Base-by-base conservation (phyloP, 345 rosid species). In the Lepidium sativum region DNA sequence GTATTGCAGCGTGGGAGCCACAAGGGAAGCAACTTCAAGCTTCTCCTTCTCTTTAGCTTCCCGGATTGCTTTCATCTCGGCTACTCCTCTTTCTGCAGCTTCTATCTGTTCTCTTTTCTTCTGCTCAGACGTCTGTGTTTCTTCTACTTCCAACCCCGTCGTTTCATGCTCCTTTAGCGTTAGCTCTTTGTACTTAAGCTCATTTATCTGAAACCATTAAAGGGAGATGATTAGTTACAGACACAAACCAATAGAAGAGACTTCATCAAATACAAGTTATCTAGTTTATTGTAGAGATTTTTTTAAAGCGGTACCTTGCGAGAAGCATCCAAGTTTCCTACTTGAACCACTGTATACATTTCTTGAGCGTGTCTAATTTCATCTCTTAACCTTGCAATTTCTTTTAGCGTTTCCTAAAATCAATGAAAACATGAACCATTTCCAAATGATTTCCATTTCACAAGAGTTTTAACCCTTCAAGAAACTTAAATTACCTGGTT, bases 311-410 rank as follows among this genome's bases (percentile, higher is more conserved):
- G 43, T 20, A 91, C 98, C 96, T 81, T 85, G 41, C 81, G 79
- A 32, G 96, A 85, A 77, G 95, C 87, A 75, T 83, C 91, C 58
- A 79, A 63, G 34, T 87, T 75, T 76, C 86, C 96, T 49, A 72
- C 85, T 60, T 81, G 90, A 75, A 95, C 92, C 44, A 70, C 33
- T 2, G 92, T 87, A 60, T 89, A 81, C 80, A 86, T 80, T 34
- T 84, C 92, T 41, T 76, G 87, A 67, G 69, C 78, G 10, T 85
- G 91, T 75, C 86, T 89, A 32, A 92, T 92, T 68, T 89, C 95
- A 72, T 67, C 75, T 74, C 89, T 89, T 52, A 92, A 82, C 82
- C 85, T 89, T 77, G 80, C 82, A 54, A 91, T 66, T 11, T 66
- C 54, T 2, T 43, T 25, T 2, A 66, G 52, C 1, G 53, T 54